These are phyloP conservation scores for Blastobotrys elegans DNA, from an alignment of 1,139 yeast genomes.

Conservation along the genomic window DNA sequence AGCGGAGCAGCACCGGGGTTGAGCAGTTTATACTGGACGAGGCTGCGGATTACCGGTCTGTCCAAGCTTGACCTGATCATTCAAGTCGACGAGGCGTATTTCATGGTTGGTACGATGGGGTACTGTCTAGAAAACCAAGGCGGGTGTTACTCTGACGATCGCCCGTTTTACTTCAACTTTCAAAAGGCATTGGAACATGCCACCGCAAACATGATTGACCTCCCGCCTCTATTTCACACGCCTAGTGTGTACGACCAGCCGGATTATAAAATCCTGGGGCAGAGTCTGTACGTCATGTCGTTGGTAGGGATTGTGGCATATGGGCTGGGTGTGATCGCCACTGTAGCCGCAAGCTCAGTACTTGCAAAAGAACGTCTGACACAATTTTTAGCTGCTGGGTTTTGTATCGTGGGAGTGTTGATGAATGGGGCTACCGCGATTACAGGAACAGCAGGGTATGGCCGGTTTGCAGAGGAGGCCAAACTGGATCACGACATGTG, in stretches of 20 bases:
- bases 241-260: neutral
- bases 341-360: neutral
- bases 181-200: neutral
- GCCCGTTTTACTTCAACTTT: neutral
- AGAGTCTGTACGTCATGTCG: neutral
- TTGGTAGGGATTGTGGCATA: neutral
- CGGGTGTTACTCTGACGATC: neutral
- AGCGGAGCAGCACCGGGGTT: neutral
- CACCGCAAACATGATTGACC: neutral
- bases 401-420: neutral
- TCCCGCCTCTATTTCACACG: neutral
- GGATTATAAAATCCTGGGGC: neutral
- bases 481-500: neutral
- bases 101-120: neutral
- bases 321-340: neutral
- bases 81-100: neutral
- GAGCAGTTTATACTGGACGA: neutral
- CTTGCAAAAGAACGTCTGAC: neutral
- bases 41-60: neutral
- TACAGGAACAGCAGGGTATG: neutral
- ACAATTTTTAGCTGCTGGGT: neutral
- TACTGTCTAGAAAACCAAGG: neutral
- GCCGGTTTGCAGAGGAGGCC: neutral
- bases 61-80: neutral
- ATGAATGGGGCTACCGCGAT: neutral